A percentile compares a stretch with the other conserved stretches of the same genome.
These are phyloP conservation scores for Sonneratia alba DNA, from an alignment of 345 rosid species.

Conservation along the genomic window DNA sequence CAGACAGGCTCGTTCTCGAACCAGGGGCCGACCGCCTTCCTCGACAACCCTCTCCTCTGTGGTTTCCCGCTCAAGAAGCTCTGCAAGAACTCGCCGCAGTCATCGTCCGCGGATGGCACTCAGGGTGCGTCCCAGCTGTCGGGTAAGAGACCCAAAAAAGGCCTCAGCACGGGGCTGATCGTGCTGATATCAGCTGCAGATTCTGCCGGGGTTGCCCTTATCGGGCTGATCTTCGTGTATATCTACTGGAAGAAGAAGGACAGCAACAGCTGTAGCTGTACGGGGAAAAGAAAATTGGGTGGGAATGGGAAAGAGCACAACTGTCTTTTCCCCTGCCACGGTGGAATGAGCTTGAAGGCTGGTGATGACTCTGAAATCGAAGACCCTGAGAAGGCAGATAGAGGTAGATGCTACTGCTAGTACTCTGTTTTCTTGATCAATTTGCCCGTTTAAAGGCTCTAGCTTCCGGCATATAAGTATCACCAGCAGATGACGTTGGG, in stretches of 20 bases:
- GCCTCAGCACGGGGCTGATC: conserved; percentile 61
- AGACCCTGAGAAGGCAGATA: conserved; percentile 36
- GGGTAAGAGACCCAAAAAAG: conserved; percentile 19
- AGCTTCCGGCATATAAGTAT: too few relatives aligned
- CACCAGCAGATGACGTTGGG: too few relatives aligned
- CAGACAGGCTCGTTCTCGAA: conserved; percentile 80
- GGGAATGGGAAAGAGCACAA: conserved; percentile 39
- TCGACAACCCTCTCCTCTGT: conserved; percentile 62
- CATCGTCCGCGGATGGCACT: conserved; percentile 18
- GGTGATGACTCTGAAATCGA: conserved; percentile 75
- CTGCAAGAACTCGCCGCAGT: conserved; percentile 30
- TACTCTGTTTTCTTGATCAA: too few relatives aligned
- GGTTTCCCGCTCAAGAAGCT: conserved; percentile 90
- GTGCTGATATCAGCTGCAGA: conserved; percentile 67
- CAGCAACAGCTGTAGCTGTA: conserved; percentile 69
- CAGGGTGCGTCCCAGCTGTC: conserved; percentile 18
- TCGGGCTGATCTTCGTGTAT: conserved; percentile 63
- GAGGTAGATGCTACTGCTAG: conserved; percentile 2
- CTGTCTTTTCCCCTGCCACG: conserved; percentile 21
- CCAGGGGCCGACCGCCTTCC: conserved; percentile 99
- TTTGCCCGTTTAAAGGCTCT: too few relatives aligned
- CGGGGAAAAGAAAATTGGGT: conserved; percentile 58
- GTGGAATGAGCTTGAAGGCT: conserved; percentile 17
- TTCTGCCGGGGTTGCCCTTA: conserved; percentile 67
- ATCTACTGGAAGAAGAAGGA: conserved; percentile 94